Percentiles rank a stretch among this genome's conserved stretches.
phyloP scores from a whole-genome alignment of 208 protist species.

The Crithidia acanthocephali region DNA sequence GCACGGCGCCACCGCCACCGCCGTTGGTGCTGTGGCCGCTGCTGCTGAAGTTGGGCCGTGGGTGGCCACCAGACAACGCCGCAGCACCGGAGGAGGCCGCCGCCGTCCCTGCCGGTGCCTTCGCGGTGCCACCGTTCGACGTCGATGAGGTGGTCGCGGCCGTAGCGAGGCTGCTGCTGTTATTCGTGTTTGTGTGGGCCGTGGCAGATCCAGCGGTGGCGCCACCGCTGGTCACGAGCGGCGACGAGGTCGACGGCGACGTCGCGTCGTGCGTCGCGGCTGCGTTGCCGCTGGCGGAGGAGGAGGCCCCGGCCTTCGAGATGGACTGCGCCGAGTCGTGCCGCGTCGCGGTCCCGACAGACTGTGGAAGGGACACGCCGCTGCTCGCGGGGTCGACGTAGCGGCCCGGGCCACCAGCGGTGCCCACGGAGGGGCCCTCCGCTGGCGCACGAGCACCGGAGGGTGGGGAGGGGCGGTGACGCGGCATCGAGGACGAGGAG shows the following conservation, averaged over 20 bases:
- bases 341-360: background rate
- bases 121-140: too few species aligned
- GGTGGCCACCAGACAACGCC: background rate
- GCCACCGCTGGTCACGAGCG: constrained; percentile 2
- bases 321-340: background rate
- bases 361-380: background rate
- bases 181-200: background rate
- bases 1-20: background rate
- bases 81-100: background rate
- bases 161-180: background rate
- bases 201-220: background rate
- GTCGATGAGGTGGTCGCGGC: constrained; percentile 2
- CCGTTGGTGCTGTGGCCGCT: background rate
- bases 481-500: background rate
- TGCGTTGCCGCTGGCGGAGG: background rate
- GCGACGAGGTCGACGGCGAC: background rate
- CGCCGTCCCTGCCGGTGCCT: too few species aligned
- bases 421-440: background rate
- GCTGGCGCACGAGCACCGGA: background rate
- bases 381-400: constrained; percentile 8
- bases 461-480: background rate
- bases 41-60: constrained; percentile 9
- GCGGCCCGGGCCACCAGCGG: constrained; percentile 7
- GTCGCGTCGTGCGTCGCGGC: background rate
- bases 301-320: background rate